These are phyloP conservation scores for Plantago major DNA, from an alignment of 257 asterid genomes.

Conservation along the genomic window DNA sequence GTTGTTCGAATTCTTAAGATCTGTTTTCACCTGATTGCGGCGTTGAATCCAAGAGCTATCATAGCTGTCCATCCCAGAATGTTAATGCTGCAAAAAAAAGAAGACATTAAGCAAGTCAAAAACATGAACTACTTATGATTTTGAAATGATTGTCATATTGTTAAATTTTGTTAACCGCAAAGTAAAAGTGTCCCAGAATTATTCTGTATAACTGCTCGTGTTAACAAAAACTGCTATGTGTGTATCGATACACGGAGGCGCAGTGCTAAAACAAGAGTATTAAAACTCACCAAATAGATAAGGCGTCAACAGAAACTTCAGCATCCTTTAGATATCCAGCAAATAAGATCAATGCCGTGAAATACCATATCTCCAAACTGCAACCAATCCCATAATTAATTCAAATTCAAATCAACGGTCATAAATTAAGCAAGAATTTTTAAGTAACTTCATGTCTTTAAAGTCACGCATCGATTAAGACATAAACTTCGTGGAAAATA, in stretches of 20 bases:
- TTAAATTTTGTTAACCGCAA: too few relatives aligned
- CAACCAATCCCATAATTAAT: neutral
- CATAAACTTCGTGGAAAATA: too few relatives aligned
- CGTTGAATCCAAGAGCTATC: conserved; percentile 35
- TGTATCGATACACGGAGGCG: too few relatives aligned
- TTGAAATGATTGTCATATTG: too few relatives aligned
- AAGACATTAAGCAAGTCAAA: neutral
- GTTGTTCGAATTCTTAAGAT: neutral
- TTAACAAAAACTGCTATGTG: too few relatives aligned
- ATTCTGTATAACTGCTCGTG: too few relatives aligned
- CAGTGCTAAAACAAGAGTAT: too few relatives aligned
- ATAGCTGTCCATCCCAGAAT: conserved; percentile 34
- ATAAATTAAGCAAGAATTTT: neutral
- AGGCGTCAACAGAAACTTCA: conserved; percentile 40
- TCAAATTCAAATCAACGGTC: neutral
- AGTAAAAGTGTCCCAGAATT: too few relatives aligned
- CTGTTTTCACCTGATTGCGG: conserved; percentile 32
- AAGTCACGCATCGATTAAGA: too few relatives aligned
- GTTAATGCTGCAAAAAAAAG: conserved; percentile 21
- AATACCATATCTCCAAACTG: conserved; percentile 49
- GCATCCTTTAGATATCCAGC: conserved; percentile 42
- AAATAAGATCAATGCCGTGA: conserved; percentile 27
- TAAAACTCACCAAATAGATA: conserved; percentile 36
- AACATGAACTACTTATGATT: too few relatives aligned
- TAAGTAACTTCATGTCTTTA: too few relatives aligned